Evolutionary conservation across 805 yeast genomes (phyloP).

Genomic region (Starmerella bombicola): DNA sequence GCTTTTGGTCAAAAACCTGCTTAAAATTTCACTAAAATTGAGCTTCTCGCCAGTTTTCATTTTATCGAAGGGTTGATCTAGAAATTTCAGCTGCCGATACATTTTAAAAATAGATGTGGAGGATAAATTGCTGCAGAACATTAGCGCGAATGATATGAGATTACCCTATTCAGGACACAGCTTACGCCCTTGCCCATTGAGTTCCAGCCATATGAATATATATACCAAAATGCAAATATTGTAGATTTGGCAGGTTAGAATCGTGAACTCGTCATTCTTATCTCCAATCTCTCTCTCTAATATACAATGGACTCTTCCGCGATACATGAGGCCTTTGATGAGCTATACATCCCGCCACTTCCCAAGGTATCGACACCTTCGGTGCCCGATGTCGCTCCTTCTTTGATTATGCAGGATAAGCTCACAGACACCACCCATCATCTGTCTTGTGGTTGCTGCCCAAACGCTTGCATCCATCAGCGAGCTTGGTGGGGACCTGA

Average conservation of each 20-base stretch:
- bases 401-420: slow-evolving; percentile 45
- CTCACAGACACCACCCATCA: slow-evolving; percentile 41
- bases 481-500: slow-evolving; percentile 31
- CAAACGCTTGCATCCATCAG: slow-evolving; percentile 32
- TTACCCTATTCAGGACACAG: slow-evolving; percentile 1
- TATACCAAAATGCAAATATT: no score
- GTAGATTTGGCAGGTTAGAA: no score
- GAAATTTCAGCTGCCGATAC: no score
- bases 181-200: slow-evolving; percentile 6
- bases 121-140: no score
- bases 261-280: not conserved
- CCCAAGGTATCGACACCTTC: slow-evolving; percentile 19
- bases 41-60: no score
- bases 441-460: slow-evolving; percentile 33
- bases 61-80: no score
- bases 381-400: slow-evolving; percentile 44
- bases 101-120: not conserved
- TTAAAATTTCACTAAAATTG: no score
- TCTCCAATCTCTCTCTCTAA: not conserved
- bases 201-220: slow-evolving; percentile 12
- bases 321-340: slow-evolving; percentile 31
- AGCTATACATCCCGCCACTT: slow-evolving; percentile 38
- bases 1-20: no score
- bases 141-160: slow-evolving; percentile 10
- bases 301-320: slow-evolving; percentile 36